Conservation (phyloP, 179 eudicot species). For the Vitellaria paradoxa region DNA sequence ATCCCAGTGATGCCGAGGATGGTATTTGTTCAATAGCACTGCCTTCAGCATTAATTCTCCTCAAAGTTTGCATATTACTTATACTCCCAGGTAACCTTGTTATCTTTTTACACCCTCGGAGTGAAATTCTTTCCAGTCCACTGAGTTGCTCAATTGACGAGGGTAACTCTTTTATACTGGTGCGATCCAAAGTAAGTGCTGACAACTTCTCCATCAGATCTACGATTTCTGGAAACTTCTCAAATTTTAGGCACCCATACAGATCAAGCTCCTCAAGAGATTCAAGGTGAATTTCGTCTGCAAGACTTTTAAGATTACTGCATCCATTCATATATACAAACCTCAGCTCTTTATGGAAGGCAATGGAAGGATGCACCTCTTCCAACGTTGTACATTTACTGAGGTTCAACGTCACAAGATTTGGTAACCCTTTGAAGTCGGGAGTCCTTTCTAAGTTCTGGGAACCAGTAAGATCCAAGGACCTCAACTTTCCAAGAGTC, state of each 20-base stretch:
- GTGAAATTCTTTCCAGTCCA: too few species aligned
- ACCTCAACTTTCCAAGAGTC: neutral
- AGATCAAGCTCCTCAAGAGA: neutral
- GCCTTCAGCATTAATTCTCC: too few species aligned
- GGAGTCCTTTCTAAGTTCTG: neutral
- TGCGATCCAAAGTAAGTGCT: too few species aligned
- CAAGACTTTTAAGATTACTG: constrained; percentile 1
- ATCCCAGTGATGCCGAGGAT: too few species aligned
- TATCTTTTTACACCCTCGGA: too few species aligned
- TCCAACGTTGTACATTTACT: neutral
- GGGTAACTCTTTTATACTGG: too few species aligned
- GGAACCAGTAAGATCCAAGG: neutral
- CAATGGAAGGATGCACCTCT: neutral
- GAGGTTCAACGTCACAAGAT: neutral
- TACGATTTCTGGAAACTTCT: neutral
- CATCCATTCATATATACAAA: neutral
- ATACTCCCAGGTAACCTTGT: too few species aligned
- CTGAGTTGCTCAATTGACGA: too few species aligned
- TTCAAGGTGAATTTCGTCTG: neutral
- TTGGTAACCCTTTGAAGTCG: neutral
- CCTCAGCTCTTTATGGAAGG: constrained; percentile 1
- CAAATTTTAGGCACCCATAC: constrained; percentile 1
- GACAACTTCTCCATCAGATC: too few species aligned
- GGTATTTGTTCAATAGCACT: too few species aligned
- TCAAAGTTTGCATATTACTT: too few species aligned